Evolutionary conservation across 2,329 filamentous ascomycete genomes (phyloP), one percentile per base, ranked within the genome.

Genomic region (Tympanopsis confertula): DNA sequence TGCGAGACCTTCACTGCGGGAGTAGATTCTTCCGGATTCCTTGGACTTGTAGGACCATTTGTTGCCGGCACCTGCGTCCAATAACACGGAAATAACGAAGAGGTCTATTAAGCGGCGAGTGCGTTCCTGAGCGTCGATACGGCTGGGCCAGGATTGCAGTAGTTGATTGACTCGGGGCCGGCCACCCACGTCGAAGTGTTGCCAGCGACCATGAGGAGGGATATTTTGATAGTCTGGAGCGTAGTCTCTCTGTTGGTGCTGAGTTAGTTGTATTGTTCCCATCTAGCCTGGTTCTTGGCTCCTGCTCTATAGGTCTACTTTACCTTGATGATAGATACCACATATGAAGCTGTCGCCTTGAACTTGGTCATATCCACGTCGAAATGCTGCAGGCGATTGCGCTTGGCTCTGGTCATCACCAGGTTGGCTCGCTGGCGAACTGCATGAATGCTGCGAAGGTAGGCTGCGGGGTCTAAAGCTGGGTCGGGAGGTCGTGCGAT

Each of bases 241-340:
- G 56, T 78, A 82, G 56, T 85, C 80, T 60, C 80, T 68, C 79
- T 83, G 52, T 42, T 42, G 22, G 35, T 30, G 13, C 32, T 38
- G 20, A 37, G 37, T 44, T 33, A 35, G 19, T 19, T 20, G 7
- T 13, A 18, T 24, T 19, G 42, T 42, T 39, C 43, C 42, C 36
- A 13, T 17, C 20, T 7, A 32, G 22, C 19, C n/a, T n/a, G n/a
- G n/a, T n/a, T n/a, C n/a, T n/a, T n/a, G n/a, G n/a, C n/a, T n/a
- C n/a, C n/a, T n/a, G n/a, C n/a, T n/a, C n/a, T n/a, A 38, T 36
- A 35, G 10, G 20, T 22, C 36, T n/a, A 32, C 43, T 54, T 47
- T 59, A 81, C 79, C 72, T 83, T 85, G 58, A 85, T 83, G 41
- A 85, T 83, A 3, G 77, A 76, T 13, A 82, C 77, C 10, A 85